These are phyloP conservation scores for Cymbidium sinense DNA, from an alignment of 106 monocot genomes.

Conservation along the genomic window DNA sequence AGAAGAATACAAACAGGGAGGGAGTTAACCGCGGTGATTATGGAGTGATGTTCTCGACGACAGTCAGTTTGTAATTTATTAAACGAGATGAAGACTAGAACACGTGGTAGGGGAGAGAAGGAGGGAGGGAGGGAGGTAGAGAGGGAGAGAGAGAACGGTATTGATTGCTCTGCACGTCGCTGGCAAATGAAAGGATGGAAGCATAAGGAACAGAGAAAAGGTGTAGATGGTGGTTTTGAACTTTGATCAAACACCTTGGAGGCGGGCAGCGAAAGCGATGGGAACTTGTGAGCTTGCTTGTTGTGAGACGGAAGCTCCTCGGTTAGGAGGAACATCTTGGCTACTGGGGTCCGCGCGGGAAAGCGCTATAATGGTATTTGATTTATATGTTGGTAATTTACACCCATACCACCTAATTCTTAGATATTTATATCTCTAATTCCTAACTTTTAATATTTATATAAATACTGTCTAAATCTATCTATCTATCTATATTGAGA, in stretches of 20 bases:
- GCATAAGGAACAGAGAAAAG: neutral
- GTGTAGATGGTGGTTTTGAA: neutral
- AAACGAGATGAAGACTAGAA: neutral
- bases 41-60: neutral
- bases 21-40: conserved; percentile 1
- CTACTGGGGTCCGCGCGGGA: neutral
- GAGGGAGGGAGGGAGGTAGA: neutral
- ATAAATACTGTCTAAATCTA: too few species aligned
- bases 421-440: too few species aligned
- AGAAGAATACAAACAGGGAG: neutral
- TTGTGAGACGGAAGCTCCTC: neutral
- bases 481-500: too few species aligned
- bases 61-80: neutral
- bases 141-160: neutral
- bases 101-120: neutral
- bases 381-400: too few species aligned
- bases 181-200: neutral
- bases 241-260: neutral
- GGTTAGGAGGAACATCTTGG: neutral
- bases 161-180: neutral
- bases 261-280: neutral
- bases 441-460: too few species aligned
- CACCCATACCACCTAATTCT: too few species aligned
- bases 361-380: neutral
- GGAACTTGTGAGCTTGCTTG: neutral